These are phyloP conservation scores for Hyphopichia homilentoma DNA, from an alignment of 805 yeast species.

Conservation along the genomic window DNA sequence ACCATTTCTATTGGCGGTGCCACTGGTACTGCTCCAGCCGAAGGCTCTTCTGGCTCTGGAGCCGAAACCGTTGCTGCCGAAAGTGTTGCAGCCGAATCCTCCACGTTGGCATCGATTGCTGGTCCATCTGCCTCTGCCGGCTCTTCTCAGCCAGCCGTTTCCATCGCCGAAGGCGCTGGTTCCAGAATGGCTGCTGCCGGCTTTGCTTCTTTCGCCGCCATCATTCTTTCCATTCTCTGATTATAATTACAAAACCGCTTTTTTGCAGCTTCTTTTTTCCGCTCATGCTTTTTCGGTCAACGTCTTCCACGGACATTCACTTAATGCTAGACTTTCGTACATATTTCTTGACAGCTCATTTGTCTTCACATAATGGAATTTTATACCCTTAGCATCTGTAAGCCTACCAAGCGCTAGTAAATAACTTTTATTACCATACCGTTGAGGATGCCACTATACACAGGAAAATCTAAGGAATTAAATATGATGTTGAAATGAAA, in stretches of 20 bases:
- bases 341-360: no score
- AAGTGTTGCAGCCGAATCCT: constrained; percentile 4
- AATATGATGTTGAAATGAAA: neutral
- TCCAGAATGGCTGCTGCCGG: constrained; percentile 1
- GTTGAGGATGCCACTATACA: constrained; percentile 48
- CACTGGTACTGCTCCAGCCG: constrained; percentile 17
- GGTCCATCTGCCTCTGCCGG: constrained; percentile 4
- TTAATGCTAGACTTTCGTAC: no score
- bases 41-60: constrained; percentile 10
- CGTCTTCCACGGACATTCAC: no score
- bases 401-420: no score
- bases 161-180: constrained; percentile 1
- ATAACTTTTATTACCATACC: no score
- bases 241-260: constrained; percentile 8
- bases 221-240: neutral
- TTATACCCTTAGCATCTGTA: no score
- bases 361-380: no score
- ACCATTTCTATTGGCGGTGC: constrained; percentile 1
- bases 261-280: no score
- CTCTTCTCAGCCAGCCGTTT: neutral
- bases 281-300: no score
- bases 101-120: constrained; percentile 3
- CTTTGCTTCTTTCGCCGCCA: neutral
- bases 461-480: constrained; percentile 18
- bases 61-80: constrained; percentile 7